A percentile compares a stretch with the other conserved stretches of the same genome.
Evolutionary conservation across 1,284 basidiomycete genomes (phyloP).

Genomic region (Puccinia triticina): DNA sequence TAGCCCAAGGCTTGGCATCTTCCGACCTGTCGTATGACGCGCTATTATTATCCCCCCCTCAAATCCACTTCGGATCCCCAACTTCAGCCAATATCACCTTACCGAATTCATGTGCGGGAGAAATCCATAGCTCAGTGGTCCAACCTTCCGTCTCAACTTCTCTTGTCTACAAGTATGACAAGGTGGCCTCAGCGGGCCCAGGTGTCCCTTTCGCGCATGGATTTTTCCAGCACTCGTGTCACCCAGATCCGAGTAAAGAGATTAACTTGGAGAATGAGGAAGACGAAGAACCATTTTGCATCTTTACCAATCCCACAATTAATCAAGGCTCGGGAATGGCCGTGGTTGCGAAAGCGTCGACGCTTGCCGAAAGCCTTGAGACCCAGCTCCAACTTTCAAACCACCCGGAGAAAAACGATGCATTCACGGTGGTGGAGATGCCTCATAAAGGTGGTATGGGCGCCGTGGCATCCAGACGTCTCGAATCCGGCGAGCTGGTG

Average conservation of each 20-base stretch:
- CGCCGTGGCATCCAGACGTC: slow-evolving; percentile 1
- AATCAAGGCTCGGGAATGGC: slow-evolving; percentile 37
- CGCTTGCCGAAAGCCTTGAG: slow-evolving; percentile 15
- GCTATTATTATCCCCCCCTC: not conserved
- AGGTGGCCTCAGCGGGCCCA: slow-evolving; percentile 7
- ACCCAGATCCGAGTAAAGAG: not conserved
- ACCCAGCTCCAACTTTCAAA: not conserved
- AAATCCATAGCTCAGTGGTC: not conserved
- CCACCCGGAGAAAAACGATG: not conserved
- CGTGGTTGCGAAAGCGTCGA: not conserved
- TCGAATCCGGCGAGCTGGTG: slow-evolving; percentile 24
- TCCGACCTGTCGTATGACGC: slow-evolving; percentile 1
- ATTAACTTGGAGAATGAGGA: not conserved
- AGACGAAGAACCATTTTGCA: slow-evolving; percentile 24
- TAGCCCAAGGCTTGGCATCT: not conserved
- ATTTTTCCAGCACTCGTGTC: slow-evolving; percentile 30
- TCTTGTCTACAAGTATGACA: slow-evolving; percentile 25
- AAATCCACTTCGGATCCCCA: not conserved
- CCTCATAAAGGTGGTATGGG: slow-evolving; percentile 38
- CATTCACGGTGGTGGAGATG: slow-evolving; percentile 45
- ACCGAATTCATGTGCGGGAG: not conserved
- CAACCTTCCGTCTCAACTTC: not conserved
- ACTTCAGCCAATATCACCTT: not conserved
- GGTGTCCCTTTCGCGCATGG: slow-evolving; percentile 24
- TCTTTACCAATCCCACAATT: slow-evolving; percentile 27